Conservation (phyloP, 805 yeast genomes). For the Myxozyma geophila region DNA sequence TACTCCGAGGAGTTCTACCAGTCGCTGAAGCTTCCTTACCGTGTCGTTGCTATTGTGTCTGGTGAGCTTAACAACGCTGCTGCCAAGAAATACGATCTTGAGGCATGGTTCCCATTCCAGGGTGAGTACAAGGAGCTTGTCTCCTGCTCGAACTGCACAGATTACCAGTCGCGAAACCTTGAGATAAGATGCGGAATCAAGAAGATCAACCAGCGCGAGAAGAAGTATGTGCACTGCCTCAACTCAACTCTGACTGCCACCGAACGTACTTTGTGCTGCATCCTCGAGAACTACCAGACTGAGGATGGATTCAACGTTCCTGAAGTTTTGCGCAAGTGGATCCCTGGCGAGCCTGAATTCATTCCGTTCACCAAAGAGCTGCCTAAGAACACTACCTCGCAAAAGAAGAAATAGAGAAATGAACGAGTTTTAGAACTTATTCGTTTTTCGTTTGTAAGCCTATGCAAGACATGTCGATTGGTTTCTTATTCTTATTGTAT, state of each 20-base stretch:
- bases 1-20: conserved; percentile 91
- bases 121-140: conserved; percentile 97
- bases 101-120: conserved; percentile 99
- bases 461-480: background rate
- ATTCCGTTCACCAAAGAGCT: conserved; percentile 87
- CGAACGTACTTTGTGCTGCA: conserved; percentile 96
- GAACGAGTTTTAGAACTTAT: background rate
- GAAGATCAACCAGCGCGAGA: conserved; percentile 90
- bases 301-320: conserved; percentile 90
- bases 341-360: conserved; percentile 98
- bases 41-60: conserved; percentile 96
- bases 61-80: conserved; percentile 99
- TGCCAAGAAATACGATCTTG: conserved; percentile 97
- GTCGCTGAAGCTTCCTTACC: conserved; percentile 89
- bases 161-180: conserved; percentile 96
- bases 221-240: conserved; percentile 97
- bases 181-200: conserved; percentile 99
- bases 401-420: conserved; percentile 52
- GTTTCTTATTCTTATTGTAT: too few relatives aligned
- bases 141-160: conserved; percentile 98
- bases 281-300: conserved; percentile 96
- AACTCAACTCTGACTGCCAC: conserved; percentile 98
- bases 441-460: background rate
- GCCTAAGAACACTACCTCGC: conserved; percentile 91
- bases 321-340: conserved; percentile 91